Conservation (phyloP, 2,329 filamentous ascomycete species). For the Xylogone sp. region DNA sequence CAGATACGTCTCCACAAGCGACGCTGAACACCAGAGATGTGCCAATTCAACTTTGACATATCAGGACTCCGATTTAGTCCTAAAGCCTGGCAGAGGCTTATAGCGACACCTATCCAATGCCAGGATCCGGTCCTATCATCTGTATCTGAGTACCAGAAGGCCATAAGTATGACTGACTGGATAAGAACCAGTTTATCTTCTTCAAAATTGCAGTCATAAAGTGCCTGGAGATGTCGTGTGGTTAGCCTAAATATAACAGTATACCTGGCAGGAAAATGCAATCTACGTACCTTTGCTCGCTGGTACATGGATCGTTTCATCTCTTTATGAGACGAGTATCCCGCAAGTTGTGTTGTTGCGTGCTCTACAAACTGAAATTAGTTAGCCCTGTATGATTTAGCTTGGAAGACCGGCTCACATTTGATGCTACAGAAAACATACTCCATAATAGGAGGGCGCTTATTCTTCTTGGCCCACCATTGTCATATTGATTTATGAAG, state of each 20-base stretch:
- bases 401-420: too few species aligned
- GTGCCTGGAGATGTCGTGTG: neutral
- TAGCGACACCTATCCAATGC: neutral
- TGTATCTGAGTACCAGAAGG: neutral
- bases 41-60: neutral
- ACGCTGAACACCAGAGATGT: neutral
- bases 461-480: too few species aligned
- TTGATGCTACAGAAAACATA: too few species aligned
- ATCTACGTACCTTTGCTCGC: neutral
- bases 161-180: neutral
- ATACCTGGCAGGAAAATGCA: neutral
- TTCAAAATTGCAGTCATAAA: neutral
- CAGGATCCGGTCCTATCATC: neutral
- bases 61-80: neutral
- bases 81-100: neutral
- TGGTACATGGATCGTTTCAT: neutral
- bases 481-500: too few species aligned
- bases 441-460: too few species aligned
- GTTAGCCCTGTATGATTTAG: too few species aligned
- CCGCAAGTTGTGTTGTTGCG: too few species aligned
- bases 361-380: too few species aligned
- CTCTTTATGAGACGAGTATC: neutral
- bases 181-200: neutral
- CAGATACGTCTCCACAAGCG: neutral
- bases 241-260: neutral